Conservation (phyloP, 441 rosid species). For the Adansonia grandidieri region DNA sequence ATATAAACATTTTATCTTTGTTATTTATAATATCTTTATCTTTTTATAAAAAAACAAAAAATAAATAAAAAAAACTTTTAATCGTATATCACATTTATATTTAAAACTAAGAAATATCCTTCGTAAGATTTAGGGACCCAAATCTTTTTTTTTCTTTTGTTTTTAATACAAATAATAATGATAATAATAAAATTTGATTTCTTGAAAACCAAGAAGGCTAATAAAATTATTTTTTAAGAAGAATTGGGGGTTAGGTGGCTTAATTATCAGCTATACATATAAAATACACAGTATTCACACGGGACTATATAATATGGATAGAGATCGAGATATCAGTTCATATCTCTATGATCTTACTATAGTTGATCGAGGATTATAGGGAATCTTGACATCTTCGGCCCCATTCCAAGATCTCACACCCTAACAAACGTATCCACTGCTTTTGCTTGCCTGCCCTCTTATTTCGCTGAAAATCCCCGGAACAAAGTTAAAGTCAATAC, state of each 20-base stretch:
- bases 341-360: slow-evolving; percentile 22
- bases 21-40: not conserved
- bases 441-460: not conserved
- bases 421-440: slow-evolving; percentile 32
- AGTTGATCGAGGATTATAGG: not conserved
- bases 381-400: slow-evolving; percentile 22
- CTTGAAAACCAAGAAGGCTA: not conserved
- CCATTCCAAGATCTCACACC: slow-evolving; percentile 31
- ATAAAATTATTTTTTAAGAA: too few relatives aligned
- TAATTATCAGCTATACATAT: not conserved
- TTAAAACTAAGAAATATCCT: slow-evolving; percentile 4
- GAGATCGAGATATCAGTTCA: slow-evolving; percentile 5
- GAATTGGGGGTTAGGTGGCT: slow-evolving; percentile 13
- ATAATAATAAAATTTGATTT: not conserved
- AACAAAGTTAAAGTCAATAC: not conserved
- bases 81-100: not conserved
- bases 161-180: not conserved
- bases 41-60: too few relatives aligned
- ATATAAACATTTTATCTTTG: not conserved
- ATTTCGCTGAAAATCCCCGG: not conserved
- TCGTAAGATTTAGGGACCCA: not conserved
- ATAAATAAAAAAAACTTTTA: not conserved
- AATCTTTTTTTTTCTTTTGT: not conserved
- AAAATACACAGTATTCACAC: not conserved
- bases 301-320: not conserved